Evolutionary conservation across 139 green algal genomes (phyloP).

Genomic region (Marvania coccoides): DNA sequence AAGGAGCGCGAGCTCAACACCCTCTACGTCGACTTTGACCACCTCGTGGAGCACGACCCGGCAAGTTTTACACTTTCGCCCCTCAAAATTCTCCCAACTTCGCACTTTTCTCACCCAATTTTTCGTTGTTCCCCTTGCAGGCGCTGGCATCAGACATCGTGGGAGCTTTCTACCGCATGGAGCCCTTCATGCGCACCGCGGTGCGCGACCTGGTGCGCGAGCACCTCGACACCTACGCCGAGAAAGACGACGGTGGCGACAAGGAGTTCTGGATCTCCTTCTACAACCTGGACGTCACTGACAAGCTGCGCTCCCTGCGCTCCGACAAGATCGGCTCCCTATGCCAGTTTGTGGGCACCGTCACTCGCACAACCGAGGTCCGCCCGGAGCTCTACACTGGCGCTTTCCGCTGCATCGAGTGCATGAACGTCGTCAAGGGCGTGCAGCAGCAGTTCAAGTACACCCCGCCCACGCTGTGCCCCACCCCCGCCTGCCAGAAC

Average conservation of each 20-base stretch:
- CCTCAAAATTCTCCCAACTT: constrained; percentile 7
- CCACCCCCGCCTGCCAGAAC: constrained; percentile 83
- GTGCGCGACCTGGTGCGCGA: constrained; percentile 67
- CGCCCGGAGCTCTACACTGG: constrained; percentile 87
- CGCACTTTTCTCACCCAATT: constrained; percentile 2
- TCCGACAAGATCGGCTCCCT: constrained; percentile 44
- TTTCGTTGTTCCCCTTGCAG: constrained; percentile 17
- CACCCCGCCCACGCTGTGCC: constrained; percentile 87
- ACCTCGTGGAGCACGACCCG: constrained; percentile 60
- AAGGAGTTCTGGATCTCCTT: constrained; percentile 87
- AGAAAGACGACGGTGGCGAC: constrained; percentile 41
- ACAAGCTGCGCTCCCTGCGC: constrained; percentile 29
- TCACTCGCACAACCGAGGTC: constrained; percentile 94
- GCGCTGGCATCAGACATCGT: constrained; percentile 21
- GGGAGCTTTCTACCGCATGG: constrained; percentile 46
- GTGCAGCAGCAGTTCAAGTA: constrained; percentile 98
- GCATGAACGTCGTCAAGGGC: constrained; percentile 47
- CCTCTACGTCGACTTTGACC: constrained; percentile 70
- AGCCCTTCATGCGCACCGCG: constrained; percentile 64
- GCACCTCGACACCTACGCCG: constrained; percentile 46
- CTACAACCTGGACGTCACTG: constrained; percentile 49
- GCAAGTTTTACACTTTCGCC: constrained; percentile 26
- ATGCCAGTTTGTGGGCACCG: constrained; percentile 68
- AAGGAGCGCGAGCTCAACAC: constrained; percentile 46
- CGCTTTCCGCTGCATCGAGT: constrained; percentile 87